These are phyloP conservation scores for Talinum fruticosum DNA, from an alignment of 148 eudicot genomes.

Conservation along the genomic window DNA sequence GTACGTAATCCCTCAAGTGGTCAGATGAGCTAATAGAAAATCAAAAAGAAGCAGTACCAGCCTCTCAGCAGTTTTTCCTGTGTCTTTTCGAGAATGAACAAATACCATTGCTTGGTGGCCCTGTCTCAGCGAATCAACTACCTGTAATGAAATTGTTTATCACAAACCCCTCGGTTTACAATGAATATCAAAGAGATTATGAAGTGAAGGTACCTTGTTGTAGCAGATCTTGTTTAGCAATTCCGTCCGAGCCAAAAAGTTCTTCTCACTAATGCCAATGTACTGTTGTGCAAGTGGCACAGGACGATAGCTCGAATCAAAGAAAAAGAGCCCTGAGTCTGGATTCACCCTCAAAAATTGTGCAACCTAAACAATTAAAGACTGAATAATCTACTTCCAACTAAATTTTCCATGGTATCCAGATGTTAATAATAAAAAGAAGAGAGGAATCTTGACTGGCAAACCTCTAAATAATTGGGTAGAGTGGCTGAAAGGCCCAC, in stretches of 20 bases:
- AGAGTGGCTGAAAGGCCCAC: conserved; percentile 98
- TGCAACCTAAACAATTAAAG: conserved; percentile 57
- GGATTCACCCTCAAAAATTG: conserved; percentile 96
- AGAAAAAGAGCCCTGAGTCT: conserved; percentile 86
- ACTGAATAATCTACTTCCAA: conserved; percentile 7
- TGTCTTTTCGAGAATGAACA: conserved; percentile 97
- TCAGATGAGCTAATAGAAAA: neutral
- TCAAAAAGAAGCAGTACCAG: conserved; percentile 48
- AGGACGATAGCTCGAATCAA: conserved; percentile 98
- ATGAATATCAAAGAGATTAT: neutral
- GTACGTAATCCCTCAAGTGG: neutral
- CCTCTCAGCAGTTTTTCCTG: conserved; percentile 90
- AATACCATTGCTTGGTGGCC: conserved; percentile 98
- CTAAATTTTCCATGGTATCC: neutral
- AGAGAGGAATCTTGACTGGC: neutral
- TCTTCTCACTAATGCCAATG: conserved; percentile 87
- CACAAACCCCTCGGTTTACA: neutral
- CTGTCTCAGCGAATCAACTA: conserved; percentile 78
- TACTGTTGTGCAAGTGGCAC: conserved; percentile 98
- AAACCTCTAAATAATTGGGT: conserved; percentile 94
- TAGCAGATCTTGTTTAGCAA: conserved; percentile 81
- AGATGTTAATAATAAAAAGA: conserved; percentile 5
- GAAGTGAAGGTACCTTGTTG: conserved; percentile 51
- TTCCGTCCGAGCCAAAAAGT: conserved; percentile 72
- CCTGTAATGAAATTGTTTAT: conserved; percentile 38